Evolutionary conservation across 1,284 basidiomycete genomes (phyloP).

Genomic region (Papiliotrema laurentii): DNA sequence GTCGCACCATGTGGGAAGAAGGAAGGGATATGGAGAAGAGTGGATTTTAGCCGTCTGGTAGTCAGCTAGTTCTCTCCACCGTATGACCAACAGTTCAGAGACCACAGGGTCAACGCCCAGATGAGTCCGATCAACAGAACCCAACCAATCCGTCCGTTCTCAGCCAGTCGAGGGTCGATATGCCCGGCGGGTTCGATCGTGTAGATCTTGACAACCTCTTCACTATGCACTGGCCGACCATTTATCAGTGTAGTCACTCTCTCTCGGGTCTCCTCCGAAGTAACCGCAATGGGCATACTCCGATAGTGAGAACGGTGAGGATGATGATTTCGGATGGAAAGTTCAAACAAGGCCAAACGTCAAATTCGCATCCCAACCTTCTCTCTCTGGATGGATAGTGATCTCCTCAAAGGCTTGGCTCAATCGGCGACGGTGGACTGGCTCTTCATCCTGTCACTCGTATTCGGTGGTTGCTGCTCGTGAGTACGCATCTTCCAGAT

Average conservation of each 20-base stretch:
- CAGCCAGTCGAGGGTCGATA: not conserved
- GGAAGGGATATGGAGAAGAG: slow-evolving; percentile 46
- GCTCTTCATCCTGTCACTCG: slow-evolving; percentile 58
- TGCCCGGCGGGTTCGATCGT: slow-evolving; percentile 18
- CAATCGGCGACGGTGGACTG: slow-evolving; percentile 51
- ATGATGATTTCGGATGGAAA: not conserved
- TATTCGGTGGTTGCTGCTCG: slow-evolving; percentile 81
- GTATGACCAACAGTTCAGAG: not conserved
- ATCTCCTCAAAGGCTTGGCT: not conserved
- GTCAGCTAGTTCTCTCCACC: too few relatives aligned
- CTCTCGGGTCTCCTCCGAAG: slow-evolving; percentile 9
- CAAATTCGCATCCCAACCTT: too few relatives aligned
- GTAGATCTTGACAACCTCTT: slow-evolving; percentile 20
- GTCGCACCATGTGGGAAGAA: slow-evolving; percentile 50
- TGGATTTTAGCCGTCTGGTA: slow-evolving; percentile 16
- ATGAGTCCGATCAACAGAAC: not conserved
- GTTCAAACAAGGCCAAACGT: too few relatives aligned
- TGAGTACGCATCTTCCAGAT: slow-evolving; percentile 43
- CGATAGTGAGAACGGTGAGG: not conserved
- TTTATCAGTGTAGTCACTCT: slow-evolving; percentile 13
- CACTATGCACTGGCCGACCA: slow-evolving; percentile 9
- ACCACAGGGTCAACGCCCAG: not conserved
- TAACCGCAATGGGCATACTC: slow-evolving; percentile 23
- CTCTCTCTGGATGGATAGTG: not conserved
- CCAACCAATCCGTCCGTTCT: not conserved